These are phyloP conservation scores for Lumnitzera racemosa DNA, from an alignment of 345 rosid species.

Conservation along the genomic window DNA sequence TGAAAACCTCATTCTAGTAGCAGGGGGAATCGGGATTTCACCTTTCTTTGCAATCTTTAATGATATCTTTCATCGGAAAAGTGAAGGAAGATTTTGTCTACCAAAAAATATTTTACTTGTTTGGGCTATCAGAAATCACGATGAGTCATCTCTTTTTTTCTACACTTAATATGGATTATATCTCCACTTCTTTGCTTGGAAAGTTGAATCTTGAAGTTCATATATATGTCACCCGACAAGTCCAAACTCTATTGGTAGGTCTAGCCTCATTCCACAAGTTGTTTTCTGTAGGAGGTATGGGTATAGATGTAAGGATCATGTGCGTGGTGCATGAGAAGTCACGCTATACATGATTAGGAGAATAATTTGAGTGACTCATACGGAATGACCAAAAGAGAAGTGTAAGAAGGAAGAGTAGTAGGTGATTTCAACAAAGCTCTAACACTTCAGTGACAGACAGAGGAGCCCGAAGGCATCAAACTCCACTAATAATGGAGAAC, in stretches of 20 bases:
- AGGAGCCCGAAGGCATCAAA: too few relatives aligned
- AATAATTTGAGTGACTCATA: too few relatives aligned
- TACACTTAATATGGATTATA: conserved; percentile 44
- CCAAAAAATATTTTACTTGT: conserved; percentile 57
- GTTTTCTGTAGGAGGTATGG: too few relatives aligned
- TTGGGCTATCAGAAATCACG: conserved; percentile 76
- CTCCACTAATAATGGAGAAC: too few relatives aligned
- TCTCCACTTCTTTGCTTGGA: conserved; percentile 40
- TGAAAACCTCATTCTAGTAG: conserved; percentile 72
- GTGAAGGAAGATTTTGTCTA: conserved; percentile 59
- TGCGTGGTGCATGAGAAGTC: too few relatives aligned
- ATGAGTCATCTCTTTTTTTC: conserved; percentile 73
- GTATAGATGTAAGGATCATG: too few relatives aligned
- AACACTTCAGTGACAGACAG: too few relatives aligned
- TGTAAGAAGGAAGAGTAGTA: too few relatives aligned
- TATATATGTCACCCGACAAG: conserved; percentile 68
- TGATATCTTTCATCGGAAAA: conserved; percentile 62
- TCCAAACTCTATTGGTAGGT: conserved; percentile 53
- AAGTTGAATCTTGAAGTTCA: conserved; percentile 50
- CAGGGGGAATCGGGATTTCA: conserved; percentile 91
- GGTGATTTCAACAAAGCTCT: too few relatives aligned
- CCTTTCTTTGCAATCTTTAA: conserved; percentile 82
- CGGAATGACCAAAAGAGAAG: too few relatives aligned
- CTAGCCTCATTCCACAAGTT: background rate
- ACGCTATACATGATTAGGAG: too few relatives aligned